Base-by-base conservation (phyloP, 1,284 basidiomycete species). In the Rhizoctonia solani region DNA sequence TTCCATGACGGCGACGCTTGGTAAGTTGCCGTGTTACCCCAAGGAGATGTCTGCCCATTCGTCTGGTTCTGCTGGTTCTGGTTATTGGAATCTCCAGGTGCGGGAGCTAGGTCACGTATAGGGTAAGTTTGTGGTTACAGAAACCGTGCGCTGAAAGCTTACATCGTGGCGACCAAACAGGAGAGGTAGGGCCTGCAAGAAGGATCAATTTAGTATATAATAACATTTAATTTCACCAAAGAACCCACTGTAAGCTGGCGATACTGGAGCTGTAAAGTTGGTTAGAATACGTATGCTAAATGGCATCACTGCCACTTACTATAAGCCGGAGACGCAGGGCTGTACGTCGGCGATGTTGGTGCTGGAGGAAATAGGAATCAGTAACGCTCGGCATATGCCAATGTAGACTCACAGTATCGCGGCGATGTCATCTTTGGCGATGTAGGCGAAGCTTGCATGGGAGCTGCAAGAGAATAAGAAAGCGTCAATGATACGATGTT, bases 351-450 rank as follows among this genome's bases (percentile, higher is more conserved):
- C 53, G 90, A 92, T 79, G 92, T 92, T 1, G 89, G 84, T 2
- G 90, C 90, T 5, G 89, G 90, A 4, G 89, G 11, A 4, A 34
- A 34, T 89, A n/a, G 89, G 88, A 59, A 88, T 89, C 89, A 49
- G 71, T 5, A 72, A 55, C 67, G 50, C 56, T n/a, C 34, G 16
- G 46, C 39, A 27, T 21, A 56, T 39, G 68, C 77, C n/a, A 68
- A 69, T 23, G 71, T 29, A 37, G 74, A 81, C 90, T 74, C 78
- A 92, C 86, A 93, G 77, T 93, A 95, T 81, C 89, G 90, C 53
- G 93, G 93, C 47, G 91, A 93, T 0, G 92, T 83, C 0, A 92
- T 92, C 1, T 88, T 88, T 2, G 92, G 92, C 39, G 90, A 92
- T 4, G 92, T 85, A 0, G 92, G 90, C 29, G 90, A 92, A 81